These are phyloP conservation scores for Aureobasidium subglaciale DNA, from an alignment of 2,329 filamentous ascomycete genomes.

Conservation along the genomic window DNA sequence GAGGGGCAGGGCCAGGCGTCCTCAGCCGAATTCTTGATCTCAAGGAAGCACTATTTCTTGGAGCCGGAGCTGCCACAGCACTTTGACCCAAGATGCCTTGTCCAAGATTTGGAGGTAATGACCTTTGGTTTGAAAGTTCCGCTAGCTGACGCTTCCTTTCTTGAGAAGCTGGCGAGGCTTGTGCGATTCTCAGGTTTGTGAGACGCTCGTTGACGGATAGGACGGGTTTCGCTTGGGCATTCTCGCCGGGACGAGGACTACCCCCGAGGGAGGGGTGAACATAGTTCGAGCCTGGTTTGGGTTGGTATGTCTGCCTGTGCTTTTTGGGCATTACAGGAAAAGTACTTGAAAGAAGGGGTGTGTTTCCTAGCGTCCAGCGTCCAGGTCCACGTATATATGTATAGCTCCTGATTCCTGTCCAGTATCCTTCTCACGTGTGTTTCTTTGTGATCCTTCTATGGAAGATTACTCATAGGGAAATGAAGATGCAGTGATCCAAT, in stretches of 20 bases:
- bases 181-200: constrained; percentile 38
- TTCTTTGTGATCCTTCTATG: not conserved
- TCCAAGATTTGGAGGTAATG: constrained; percentile 39
- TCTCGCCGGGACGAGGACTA: constrained; percentile 18
- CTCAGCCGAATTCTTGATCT: constrained; percentile 28
- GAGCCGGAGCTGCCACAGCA: constrained; percentile 39
- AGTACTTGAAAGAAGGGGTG: not conserved
- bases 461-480: not conserved
- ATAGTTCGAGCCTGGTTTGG: constrained; percentile 30
- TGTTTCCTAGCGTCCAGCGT: not conserved
- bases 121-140: constrained; percentile 34
- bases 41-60: constrained; percentile 30
- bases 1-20: constrained; percentile 40
- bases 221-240: constrained; percentile 20
- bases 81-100: constrained; percentile 37
- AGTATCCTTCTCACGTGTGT: not conserved
- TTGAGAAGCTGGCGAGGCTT: constrained; percentile 30
- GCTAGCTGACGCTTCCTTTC: constrained; percentile 38
- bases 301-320: constrained; percentile 36
- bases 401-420: not conserved
- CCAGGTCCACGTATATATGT: not conserved
- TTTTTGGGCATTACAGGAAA: constrained; percentile 40
- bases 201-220: constrained; percentile 41
- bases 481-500: not conserved
- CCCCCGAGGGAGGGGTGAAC: constrained; percentile 31